phyloP scores from a whole-genome alignment of 352 stramenopile species.

The Globisporangium paroecandrum region DNA sequence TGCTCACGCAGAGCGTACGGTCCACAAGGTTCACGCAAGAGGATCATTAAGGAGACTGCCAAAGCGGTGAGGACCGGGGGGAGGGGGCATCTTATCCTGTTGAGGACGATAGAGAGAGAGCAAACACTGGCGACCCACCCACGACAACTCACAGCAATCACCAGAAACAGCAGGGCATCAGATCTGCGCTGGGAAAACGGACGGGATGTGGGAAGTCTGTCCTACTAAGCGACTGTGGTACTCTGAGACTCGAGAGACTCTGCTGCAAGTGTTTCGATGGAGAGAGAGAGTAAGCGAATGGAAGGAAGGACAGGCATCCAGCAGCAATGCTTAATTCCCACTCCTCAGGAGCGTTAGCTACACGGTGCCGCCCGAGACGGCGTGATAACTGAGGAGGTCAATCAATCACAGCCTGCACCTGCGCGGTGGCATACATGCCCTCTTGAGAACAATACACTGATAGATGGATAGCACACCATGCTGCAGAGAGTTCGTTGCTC shows the following conservation, averaged over 20 bases:
- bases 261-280: not conserved
- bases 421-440: no score
- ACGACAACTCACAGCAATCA: no score
- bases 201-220: not conserved
- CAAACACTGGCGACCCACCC: no score
- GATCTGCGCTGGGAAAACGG: not conserved
- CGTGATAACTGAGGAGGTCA: no score
- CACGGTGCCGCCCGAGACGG: not conserved
- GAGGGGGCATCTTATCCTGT: no score
- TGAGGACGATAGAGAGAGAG: no score
- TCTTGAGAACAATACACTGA: not conserved
- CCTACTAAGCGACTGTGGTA: not conserved
- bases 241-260: not conserved
- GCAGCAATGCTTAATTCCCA: not conserved
- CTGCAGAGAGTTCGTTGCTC: not conserved
- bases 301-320: not conserved
- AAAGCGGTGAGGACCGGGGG: no score
- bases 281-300: not conserved
- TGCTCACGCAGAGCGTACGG: no score
- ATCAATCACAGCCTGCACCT: no score
- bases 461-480: not conserved
- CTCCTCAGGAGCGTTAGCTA: not conserved
- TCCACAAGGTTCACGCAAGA: not conserved
- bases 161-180: not conserved
- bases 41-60: not conserved